Conservation (phyloP, 805 yeast genomes). For the Zygotorulaspora sp. region DNA sequence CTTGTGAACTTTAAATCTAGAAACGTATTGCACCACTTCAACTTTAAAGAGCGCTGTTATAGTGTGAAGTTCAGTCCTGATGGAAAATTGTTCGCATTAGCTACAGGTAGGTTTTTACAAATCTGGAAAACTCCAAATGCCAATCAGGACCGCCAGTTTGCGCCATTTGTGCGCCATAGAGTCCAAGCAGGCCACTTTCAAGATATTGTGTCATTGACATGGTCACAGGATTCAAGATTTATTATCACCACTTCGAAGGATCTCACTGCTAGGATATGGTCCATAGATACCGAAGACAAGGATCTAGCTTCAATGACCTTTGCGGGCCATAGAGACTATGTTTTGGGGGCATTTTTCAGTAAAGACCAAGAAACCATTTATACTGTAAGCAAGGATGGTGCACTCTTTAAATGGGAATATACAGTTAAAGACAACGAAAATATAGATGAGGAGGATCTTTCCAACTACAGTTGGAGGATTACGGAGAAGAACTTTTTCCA, state of each 20-base stretch:
- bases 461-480: slow-evolving; percentile 72
- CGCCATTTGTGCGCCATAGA: slow-evolving; percentile 89
- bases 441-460: slow-evolving; percentile 40
- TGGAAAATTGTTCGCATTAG: slow-evolving; percentile 82
- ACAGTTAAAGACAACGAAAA: slow-evolving; percentile 49
- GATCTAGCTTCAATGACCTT: slow-evolving; percentile 73
- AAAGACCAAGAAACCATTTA: slow-evolving; percentile 85
- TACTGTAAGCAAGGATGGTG: slow-evolving; percentile 92
- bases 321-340: slow-evolving; percentile 90
- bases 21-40: slow-evolving; percentile 88
- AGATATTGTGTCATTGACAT: slow-evolving; percentile 69
- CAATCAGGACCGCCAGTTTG: slow-evolving; percentile 84
- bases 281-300: slow-evolving; percentile 64
- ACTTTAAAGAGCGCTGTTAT: slow-evolving; percentile 73
- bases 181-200: slow-evolving; percentile 90
- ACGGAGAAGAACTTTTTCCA: slow-evolving; percentile 69
- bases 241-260: slow-evolving; percentile 84
- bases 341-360: slow-evolving; percentile 81
- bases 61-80: slow-evolving; percentile 84
- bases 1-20: slow-evolving; percentile 79
- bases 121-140: slow-evolving; percentile 88
- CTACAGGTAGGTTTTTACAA: slow-evolving; percentile 75
- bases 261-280: slow-evolving; percentile 80
- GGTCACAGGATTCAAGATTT: slow-evolving; percentile 91
- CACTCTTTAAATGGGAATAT: slow-evolving; percentile 88